phyloP scores from a whole-genome alignment of 2,329 filamentous ascomycete species.

The Alternaria solani region DNA sequence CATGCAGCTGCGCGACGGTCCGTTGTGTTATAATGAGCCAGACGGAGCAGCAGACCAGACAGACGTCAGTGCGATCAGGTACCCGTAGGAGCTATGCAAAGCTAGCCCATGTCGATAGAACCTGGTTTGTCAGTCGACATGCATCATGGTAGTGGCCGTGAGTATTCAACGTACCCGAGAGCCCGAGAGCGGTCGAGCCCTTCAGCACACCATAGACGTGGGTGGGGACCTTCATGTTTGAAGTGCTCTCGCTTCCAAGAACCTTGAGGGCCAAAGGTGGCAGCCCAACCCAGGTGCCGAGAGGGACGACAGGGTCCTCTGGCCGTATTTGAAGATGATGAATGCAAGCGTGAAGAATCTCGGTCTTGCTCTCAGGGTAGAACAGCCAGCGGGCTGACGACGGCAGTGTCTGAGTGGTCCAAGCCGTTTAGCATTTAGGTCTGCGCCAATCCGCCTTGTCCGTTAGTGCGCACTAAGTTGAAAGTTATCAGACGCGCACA shows the following conservation, averaged over 20 bases:
- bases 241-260: conserved; percentile 28
- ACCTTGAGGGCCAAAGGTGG: conserved; percentile 24
- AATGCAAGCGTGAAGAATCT: conserved; percentile 36
- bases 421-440: conserved; percentile 13
- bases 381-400: conserved; percentile 18
- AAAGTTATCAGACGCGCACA: conserved; percentile 33
- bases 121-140: conserved; percentile 27
- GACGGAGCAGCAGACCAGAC: conserved; percentile 16
- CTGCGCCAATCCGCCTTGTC: conserved; percentile 34
- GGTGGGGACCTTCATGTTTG: conserved; percentile 35
- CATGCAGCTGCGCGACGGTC: conserved; percentile 30
- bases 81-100: conserved; percentile 30
- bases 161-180: conserved; percentile 30
- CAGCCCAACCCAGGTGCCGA: conserved; percentile 26
- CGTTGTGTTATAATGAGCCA: conserved; percentile 26
- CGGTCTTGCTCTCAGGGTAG: conserved; percentile 18
- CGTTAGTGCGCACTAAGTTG: conserved; percentile 28
- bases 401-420: conserved; percentile 17
- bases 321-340: conserved; percentile 31
- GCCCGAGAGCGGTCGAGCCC: conserved; percentile 32
- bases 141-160: conserved; percentile 28
- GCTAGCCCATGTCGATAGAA: conserved; percentile 24
- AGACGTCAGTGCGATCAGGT: conserved; percentile 33
- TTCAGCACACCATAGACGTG: conserved; percentile 22
- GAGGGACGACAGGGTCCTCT: conserved; percentile 27